Evolutionary conservation across 2,329 filamentous ascomycete species (phyloP).

Genomic region (Alternaria consortialis): DNA sequence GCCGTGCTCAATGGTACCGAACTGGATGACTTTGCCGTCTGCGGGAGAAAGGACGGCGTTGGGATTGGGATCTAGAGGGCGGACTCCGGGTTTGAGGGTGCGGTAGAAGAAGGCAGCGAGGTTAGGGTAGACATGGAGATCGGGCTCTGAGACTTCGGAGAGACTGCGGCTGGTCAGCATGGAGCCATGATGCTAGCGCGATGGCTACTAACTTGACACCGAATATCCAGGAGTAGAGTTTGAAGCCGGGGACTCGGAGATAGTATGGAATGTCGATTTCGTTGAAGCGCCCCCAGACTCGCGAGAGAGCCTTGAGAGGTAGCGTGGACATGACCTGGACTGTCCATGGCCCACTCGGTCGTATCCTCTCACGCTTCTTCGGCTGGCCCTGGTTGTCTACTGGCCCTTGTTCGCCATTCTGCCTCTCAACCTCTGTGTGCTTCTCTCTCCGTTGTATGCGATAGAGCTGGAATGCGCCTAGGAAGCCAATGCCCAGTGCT

Average conservation of each 20-base stretch:
- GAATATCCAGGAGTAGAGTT: conserved; percentile 88
- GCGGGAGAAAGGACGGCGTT: conserved; percentile 86
- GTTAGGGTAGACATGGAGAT: conserved; percentile 90
- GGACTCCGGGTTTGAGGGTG: conserved; percentile 84
- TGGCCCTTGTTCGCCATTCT: conserved; percentile 57
- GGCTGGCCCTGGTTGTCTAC: conserved; percentile 54
- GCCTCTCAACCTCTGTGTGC: conserved; percentile 51
- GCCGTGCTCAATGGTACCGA: conserved; percentile 88
- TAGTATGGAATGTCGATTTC: conserved; percentile 88
- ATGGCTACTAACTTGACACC: conserved; percentile 71
- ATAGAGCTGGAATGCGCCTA: conserved; percentile 85
- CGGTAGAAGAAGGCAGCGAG: conserved; percentile 98
- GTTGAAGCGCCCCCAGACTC: conserved; percentile 91
- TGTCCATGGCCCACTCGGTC: conserved; percentile 89
- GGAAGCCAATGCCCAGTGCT: conserved; percentile 82
- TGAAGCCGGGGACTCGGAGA: conserved; percentile 87
- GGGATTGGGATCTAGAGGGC: conserved; percentile 82
- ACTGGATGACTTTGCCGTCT: conserved; percentile 91
- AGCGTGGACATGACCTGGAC: conserved; percentile 94
- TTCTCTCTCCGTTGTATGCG: conserved; percentile 69
- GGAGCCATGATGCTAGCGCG: conserved; percentile 23
- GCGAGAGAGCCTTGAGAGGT: conserved; percentile 87
- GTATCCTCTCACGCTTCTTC: conserved; percentile 68
- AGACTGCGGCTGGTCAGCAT: conserved; percentile 62
- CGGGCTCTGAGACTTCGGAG: conserved; percentile 84